These are phyloP conservation scores for Arachnomyces sp. DNA, from an alignment of 2,329 filamentous ascomycete genomes.

Conservation along the genomic window DNA sequence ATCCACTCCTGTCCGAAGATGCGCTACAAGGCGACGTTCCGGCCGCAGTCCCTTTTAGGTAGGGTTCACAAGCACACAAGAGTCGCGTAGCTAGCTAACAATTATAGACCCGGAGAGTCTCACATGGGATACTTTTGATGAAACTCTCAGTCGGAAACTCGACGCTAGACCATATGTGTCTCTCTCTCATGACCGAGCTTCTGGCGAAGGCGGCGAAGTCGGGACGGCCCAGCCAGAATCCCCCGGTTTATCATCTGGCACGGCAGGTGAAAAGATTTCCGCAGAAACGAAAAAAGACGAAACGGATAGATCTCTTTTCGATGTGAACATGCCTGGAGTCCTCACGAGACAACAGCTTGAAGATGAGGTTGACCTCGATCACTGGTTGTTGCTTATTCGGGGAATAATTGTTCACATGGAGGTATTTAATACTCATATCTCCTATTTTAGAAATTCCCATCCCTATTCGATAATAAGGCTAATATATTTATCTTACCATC, in stretches of 20 bases:
- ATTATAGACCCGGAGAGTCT: slow-evolving; percentile 39
- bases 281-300: no score
- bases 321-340: slow-evolving; percentile 40
- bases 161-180: slow-evolving; percentile 39
- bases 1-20: slow-evolving; percentile 51
- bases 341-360: slow-evolving; percentile 36
- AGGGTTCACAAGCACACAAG: slow-evolving; percentile 10
- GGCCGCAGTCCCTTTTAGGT: slow-evolving; percentile 44
- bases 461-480: neutral
- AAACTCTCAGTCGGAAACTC: slow-evolving; percentile 33
- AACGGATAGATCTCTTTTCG: slow-evolving; percentile 39
- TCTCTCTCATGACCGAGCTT: slow-evolving; percentile 29
- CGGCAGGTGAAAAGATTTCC: no score
- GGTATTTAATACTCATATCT: slow-evolving; percentile 18
- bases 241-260: neutral
- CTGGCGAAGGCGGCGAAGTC: neutral
- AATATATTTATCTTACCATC: neutral
- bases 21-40: slow-evolving; percentile 43
- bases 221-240: slow-evolving; percentile 4
- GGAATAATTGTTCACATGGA: slow-evolving; percentile 36
- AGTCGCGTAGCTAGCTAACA: neutral
- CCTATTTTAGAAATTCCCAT: neutral
- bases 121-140: slow-evolving; percentile 39
- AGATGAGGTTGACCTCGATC: slow-evolving; percentile 33
- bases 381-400: slow-evolving; percentile 37